Evolutionary conservation across 1,284 basidiomycete genomes (phyloP).

Genomic region (Omphalotus olearius): DNA sequence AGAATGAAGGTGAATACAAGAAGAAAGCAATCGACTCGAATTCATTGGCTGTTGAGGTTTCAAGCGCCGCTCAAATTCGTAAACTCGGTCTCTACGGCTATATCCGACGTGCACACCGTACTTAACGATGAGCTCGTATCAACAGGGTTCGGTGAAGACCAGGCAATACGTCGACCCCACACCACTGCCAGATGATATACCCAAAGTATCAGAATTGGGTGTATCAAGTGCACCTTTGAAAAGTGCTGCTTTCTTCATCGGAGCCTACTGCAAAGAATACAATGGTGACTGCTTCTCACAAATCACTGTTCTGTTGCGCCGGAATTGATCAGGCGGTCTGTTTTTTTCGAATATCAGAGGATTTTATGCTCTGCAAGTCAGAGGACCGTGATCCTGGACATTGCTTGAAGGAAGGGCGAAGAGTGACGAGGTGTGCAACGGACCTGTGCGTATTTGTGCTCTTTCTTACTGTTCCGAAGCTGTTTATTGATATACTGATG

Average conservation of each 20-base stretch:
- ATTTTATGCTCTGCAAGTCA: slow-evolving; percentile 99
- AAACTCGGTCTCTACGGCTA: slow-evolving; percentile 2
- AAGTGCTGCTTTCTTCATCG: slow-evolving; percentile 96
- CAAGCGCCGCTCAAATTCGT: neutral
- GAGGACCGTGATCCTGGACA: slow-evolving; percentile 88
- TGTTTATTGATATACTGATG: neutral
- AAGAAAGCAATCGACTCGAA: neutral
- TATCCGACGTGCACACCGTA: slow-evolving; percentile 3
- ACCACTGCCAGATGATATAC: slow-evolving; percentile 69
- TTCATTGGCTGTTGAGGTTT: neutral
- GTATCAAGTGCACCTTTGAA: slow-evolving; percentile 92
- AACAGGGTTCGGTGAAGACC: slow-evolving; percentile 24
- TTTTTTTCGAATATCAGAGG: slow-evolving; percentile 54
- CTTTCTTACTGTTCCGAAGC: neutral
- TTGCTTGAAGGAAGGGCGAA: slow-evolving; percentile 93
- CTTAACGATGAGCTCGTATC: slow-evolving; percentile 50
- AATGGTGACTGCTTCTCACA: slow-evolving; percentile 69
- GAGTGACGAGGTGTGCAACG: slow-evolving; percentile 93
- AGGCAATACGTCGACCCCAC: slow-evolving; percentile 48
- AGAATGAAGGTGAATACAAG: neutral
- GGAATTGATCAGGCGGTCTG: too few relatives aligned
- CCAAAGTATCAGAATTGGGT: slow-evolving; percentile 89
- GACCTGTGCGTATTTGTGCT: slow-evolving; percentile 71
- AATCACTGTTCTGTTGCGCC: too few relatives aligned
- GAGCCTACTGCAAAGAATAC: slow-evolving; percentile 92